phyloP scores from a whole-genome alignment of 306 rosid species.

The Lablab purpureus region DNA sequence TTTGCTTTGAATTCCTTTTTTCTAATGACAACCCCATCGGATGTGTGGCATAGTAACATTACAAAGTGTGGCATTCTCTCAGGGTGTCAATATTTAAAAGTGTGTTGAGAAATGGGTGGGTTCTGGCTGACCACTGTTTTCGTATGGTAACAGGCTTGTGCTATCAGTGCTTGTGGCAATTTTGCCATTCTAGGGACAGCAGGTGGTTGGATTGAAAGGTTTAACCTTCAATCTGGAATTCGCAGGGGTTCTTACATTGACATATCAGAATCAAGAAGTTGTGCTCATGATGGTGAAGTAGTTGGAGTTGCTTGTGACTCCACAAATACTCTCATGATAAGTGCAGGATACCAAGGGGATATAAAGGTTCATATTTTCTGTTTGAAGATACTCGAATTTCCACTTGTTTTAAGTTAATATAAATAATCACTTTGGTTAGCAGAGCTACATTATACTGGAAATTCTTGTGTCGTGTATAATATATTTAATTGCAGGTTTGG shows the following conservation, averaged over 20 bases:
- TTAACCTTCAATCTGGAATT: constrained; percentile 96
- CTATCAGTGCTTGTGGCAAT: constrained; percentile 96
- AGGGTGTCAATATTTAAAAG: constrained; percentile 5
- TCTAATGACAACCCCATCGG: constrained; percentile 23
- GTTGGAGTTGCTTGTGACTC: constrained; percentile 97
- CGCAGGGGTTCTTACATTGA: constrained; percentile 83
- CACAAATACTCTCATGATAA: constrained; percentile 86
- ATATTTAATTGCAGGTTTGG: constrained; percentile 73
- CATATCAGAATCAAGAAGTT: constrained; percentile 57
- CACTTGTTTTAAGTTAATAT: background rate
- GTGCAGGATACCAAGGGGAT: constrained; percentile 92
- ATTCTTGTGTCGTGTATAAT: constrained; percentile 7
- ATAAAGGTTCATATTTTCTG: constrained; percentile 66
- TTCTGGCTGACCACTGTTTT: constrained; percentile 43
- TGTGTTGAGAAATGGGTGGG: constrained; percentile 32
- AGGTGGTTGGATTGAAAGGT: constrained; percentile 97
- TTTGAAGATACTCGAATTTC: constrained; percentile 13
- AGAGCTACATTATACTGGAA: constrained; percentile 35
- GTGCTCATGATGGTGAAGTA: constrained; percentile 91
- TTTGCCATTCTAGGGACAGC: constrained; percentile 90
- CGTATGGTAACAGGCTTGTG: constrained; percentile 74
- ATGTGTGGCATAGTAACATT: constrained; percentile 12
- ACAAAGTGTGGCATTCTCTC: constrained; percentile 15
- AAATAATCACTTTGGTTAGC: constrained; percentile 3
- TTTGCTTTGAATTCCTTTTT: constrained; percentile 3